These are phyloP conservation scores for Neoascochyta sp. DNA, from an alignment of 2,329 filamentous ascomycete genomes.

Conservation along the genomic window DNA sequence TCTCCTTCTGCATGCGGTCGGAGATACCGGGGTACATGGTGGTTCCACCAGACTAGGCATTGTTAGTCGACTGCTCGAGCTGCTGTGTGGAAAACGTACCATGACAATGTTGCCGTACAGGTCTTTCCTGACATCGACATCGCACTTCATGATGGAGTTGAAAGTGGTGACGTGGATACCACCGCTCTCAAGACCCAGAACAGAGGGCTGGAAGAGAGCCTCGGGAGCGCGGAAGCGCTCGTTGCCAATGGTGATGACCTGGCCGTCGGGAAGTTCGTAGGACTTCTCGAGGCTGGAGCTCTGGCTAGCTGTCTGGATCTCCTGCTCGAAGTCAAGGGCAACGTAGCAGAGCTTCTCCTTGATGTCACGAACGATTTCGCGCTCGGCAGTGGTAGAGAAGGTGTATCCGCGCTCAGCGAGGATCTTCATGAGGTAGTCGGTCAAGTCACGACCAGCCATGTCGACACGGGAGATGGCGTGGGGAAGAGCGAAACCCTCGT, in stretches of 20 bases:
- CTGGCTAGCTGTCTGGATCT: constrained; percentile 99
- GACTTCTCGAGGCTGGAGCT: constrained; percentile 99
- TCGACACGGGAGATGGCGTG: constrained; percentile 99
- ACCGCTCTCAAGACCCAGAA: constrained; percentile 95
- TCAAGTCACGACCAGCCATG: constrained; percentile 99
- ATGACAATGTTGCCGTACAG: constrained; percentile 99
- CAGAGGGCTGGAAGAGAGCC: constrained; percentile 98
- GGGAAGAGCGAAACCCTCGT: constrained; percentile 99
- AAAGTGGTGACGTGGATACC: constrained; percentile 99
- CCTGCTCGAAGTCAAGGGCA: constrained; percentile 99
- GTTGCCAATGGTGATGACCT: constrained; percentile 99
- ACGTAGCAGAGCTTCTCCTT: constrained; percentile 99
- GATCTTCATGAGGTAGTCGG: constrained; percentile 99
- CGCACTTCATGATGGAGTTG: constrained; percentile 99
- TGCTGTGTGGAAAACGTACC: constrained; percentile 59
- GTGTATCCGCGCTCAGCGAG: constrained; percentile 98
- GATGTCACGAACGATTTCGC: constrained; percentile 99
- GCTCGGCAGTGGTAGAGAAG: constrained; percentile 99
- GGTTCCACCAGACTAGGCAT: constrained; percentile 88
- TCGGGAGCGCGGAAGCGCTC: constrained; percentile 99
- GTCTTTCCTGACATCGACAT: constrained; percentile 99
- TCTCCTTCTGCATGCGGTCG: constrained; percentile 99
- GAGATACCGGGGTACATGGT: constrained; percentile 99
- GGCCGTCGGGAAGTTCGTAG: constrained; percentile 98
- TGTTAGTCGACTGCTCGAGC: constrained; percentile 34